phyloP scores from a whole-genome alignment of 441 rosid species.

The Bocquillonia castaneifolia region DNA sequence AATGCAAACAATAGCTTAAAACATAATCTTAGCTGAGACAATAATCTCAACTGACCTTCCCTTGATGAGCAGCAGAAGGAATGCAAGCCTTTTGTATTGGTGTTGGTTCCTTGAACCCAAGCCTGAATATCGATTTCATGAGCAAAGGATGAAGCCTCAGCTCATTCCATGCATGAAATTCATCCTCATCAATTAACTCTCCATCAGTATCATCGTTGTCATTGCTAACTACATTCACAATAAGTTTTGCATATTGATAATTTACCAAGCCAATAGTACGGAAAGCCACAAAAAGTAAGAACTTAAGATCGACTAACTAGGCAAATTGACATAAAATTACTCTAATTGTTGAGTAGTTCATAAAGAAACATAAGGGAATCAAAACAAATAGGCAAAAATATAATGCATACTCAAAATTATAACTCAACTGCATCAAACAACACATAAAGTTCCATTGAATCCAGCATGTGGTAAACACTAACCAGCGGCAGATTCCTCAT shows the following conservation, averaged over 20 bases:
- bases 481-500: slow-evolving; percentile 46
- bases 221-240: slow-evolving; percentile 31
- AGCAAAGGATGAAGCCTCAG: slow-evolving; percentile 79
- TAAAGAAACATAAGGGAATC: not conserved
- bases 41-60: slow-evolving; percentile 56
- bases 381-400: slow-evolving; percentile 2
- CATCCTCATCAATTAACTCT: slow-evolving; percentile 48
- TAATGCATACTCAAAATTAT: no score
- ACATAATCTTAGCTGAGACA: not conserved
- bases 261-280: not conserved
- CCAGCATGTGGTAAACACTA: no score
- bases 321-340: not conserved
- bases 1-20: slow-evolving; percentile 1
- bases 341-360: not conserved
- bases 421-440: not conserved
- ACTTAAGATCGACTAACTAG: not conserved
- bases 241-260: slow-evolving; percentile 7
- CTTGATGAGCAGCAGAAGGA: slow-evolving; percentile 90
- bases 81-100: slow-evolving; percentile 84
- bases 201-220: slow-evolving; percentile 36
- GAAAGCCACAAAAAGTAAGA: not conserved
- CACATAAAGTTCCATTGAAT: no score
- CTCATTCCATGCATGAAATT: slow-evolving; percentile 71
- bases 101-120: slow-evolving; percentile 88
- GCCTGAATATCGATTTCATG: slow-evolving; percentile 64